Conservation (phyloP, 2,329 filamentous ascomycete genomes). For the Fusarium sp. region DNA sequence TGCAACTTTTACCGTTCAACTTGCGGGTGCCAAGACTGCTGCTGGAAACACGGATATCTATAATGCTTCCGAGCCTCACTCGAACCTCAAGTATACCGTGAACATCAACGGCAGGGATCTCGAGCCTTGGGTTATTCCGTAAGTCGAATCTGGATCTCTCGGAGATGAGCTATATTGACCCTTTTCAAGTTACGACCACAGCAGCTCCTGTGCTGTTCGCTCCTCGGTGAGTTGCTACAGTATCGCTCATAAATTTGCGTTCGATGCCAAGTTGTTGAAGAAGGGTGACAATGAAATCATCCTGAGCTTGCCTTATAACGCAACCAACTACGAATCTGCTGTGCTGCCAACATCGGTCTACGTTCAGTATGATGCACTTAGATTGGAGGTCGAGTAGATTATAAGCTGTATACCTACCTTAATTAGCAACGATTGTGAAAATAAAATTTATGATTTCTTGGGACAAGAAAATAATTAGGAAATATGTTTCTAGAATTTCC, state of each 20-base stretch:
- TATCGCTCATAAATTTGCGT: conserved; percentile 66
- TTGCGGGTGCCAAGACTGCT: conserved; percentile 69
- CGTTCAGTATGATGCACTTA: conserved; percentile 72
- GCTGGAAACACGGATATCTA: conserved; percentile 68
- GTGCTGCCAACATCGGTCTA: conserved; percentile 64
- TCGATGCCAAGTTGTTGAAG: conserved; percentile 59
- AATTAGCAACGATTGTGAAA: background rate
- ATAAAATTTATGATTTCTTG: background rate
- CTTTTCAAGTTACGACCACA: conserved; percentile 33
- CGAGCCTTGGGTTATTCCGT: conserved; percentile 67
- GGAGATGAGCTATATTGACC: background rate
- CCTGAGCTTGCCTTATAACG: conserved; percentile 67
- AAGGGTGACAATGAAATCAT: conserved; percentile 64
- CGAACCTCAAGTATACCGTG: conserved; percentile 61
- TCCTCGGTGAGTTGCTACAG: conserved; percentile 71
- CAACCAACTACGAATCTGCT: conserved; percentile 67
- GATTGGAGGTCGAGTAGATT: conserved; percentile 61
- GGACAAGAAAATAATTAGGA: conserved; percentile 10
- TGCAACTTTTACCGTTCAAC: conserved; percentile 69
- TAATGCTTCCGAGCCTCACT: conserved; percentile 61
- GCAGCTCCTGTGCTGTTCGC: conserved; percentile 66
- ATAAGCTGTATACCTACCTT: background rate
- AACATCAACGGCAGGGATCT: conserved; percentile 53
- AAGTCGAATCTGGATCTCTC: conserved; percentile 14
- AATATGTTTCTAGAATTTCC: background rate